Conservation (phyloP, 1,139 yeast species). For the Pichia sp. region DNA sequence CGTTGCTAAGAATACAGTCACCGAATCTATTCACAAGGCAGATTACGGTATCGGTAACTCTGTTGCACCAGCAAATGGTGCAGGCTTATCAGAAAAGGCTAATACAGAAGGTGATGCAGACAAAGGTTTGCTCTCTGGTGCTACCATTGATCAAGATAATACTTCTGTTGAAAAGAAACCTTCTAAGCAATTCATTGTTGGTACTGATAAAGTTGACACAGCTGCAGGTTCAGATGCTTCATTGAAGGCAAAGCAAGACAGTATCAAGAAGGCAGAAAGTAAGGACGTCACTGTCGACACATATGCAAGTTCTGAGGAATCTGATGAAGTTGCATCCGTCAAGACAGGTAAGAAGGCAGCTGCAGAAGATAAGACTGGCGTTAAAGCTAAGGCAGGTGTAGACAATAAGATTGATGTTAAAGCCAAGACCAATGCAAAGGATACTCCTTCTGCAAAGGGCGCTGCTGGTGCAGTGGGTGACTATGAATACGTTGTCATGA, state of each 20-base stretch:
- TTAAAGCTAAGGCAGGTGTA: background rate
- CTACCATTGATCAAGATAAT: conserved; percentile 14
- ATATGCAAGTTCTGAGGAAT: conserved; percentile 4
- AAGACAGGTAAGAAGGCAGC: background rate
- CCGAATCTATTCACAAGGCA: conserved; percentile 9
- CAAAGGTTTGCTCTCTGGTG: conserved; percentile 13
- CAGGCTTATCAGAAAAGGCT: conserved; percentile 2
- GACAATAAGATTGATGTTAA: background rate
- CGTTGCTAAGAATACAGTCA: background rate
- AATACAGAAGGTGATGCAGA: conserved; percentile 1
- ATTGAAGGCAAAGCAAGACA: conserved; percentile 12
- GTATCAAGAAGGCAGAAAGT: conserved; percentile 8
- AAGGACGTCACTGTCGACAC: conserved; percentile 1
- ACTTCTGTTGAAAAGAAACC: conserved; percentile 8
- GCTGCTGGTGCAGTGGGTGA: conserved; percentile 13
- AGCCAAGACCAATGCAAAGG: background rate
- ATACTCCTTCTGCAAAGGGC: conserved; percentile 1
- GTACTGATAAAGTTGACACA: conserved; percentile 8
- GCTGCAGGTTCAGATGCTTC: conserved; percentile 16
- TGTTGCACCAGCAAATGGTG: conserved; percentile 9
- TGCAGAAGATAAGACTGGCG: conserved; percentile 2
- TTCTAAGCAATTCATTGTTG: background rate
- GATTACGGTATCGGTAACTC: conserved; percentile 12
- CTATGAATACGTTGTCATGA: conserved; percentile 67
- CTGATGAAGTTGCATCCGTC: conserved; percentile 1